Conservation (phyloP, 257 asterid species). For the Marsdenia floribunda region DNA sequence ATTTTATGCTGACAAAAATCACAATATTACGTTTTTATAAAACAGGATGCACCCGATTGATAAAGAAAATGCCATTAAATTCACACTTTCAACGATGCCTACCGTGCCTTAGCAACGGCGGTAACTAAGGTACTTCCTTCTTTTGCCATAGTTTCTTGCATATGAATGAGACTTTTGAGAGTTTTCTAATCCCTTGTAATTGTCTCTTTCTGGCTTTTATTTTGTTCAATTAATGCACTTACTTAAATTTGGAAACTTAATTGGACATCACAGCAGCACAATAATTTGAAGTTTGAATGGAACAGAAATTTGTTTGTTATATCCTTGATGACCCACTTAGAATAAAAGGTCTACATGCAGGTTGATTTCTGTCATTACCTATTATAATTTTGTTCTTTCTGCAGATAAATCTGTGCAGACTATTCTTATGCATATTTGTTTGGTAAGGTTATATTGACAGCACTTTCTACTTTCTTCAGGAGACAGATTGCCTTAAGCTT, state of each 20-base stretch:
- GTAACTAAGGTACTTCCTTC: conserved; percentile 55
- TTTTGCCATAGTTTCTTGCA: not conserved
- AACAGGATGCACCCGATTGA: no score
- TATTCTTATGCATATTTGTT: not conserved
- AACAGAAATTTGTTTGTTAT: not conserved
- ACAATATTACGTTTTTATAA: no score
- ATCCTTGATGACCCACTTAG: not conserved
- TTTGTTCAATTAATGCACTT: not conserved
- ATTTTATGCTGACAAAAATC: no score
- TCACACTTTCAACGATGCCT: conserved; percentile 89
- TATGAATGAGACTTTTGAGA: not conserved
- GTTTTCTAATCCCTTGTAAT: not conserved
- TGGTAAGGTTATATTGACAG: conserved; percentile 4
- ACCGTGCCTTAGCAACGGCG: conserved; percentile 68
- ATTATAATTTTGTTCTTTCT: not conserved
- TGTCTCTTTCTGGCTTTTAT: not conserved
- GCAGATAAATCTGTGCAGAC: not conserved
- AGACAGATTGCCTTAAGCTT: not conserved
- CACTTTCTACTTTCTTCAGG: not conserved
- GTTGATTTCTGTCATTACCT: not conserved
- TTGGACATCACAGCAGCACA: not conserved
- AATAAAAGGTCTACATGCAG: not conserved
- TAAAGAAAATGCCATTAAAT: no score
- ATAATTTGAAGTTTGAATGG: not conserved
- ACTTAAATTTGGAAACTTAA: not conserved